These are phyloP conservation scores for Collybiopsis confluens DNA, from an alignment of 768 basidiomycete species.

Conservation along the genomic window DNA sequence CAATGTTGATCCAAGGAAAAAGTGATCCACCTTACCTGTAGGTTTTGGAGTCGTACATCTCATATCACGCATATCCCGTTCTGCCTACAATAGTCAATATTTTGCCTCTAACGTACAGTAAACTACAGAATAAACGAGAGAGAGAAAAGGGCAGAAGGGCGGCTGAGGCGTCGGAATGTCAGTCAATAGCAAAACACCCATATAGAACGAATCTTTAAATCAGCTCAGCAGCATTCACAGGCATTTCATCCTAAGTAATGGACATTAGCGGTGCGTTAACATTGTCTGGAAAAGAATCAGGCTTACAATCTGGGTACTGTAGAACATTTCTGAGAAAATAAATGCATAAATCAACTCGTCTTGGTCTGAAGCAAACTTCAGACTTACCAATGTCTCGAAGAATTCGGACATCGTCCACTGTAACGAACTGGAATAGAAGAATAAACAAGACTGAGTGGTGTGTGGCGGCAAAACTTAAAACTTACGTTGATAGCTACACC, in stretches of 20 bases:
- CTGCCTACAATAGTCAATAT: background rate
- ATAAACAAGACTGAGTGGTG: constrained; percentile 16
- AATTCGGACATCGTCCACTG: constrained; percentile 93
- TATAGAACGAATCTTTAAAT: constrained; percentile 47
- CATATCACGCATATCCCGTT: background rate
- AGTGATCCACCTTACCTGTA: no score
- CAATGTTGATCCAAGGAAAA: no score
- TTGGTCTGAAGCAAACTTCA: background rate
- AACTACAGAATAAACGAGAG: constrained; percentile 8
- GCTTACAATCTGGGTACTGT: constrained; percentile 87
- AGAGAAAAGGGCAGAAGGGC: constrained; percentile 14
- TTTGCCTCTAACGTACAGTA: constrained; percentile 10
- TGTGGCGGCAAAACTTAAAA: constrained; percentile 11
- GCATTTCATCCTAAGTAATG: constrained; percentile 86
- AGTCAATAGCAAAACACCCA: constrained; percentile 6
- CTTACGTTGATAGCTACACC: constrained; percentile 98
- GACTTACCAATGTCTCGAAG: constrained; percentile 90
- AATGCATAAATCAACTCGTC: constrained; percentile 12
- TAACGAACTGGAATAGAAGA: constrained; percentile 63
- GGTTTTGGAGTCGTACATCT: background rate
- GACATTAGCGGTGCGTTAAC: constrained; percentile 17
- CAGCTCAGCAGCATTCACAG: constrained; percentile 94
- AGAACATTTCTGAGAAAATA: constrained; percentile 79
- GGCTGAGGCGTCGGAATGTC: constrained; percentile 3
- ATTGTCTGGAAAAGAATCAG: constrained; percentile 10